A percentile compares a stretch with the other conserved stretches of the same genome.
phyloP scores from a whole-genome alignment of 257 asterid genomes.

The Nicotiana paniculata region DNA sequence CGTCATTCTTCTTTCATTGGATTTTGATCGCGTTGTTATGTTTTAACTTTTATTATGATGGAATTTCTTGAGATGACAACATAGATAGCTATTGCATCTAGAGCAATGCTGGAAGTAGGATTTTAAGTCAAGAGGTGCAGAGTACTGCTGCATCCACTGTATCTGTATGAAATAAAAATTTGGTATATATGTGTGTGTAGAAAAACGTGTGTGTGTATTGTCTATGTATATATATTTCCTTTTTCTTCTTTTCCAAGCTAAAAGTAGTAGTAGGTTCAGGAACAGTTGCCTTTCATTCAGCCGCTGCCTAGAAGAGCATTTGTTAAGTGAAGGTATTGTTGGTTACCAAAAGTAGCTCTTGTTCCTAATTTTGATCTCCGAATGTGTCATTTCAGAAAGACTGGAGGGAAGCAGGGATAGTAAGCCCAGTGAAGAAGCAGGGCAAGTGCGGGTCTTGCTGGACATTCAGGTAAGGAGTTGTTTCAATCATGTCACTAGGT shows the following conservation, averaged over 20 bases:
- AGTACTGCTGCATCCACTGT: background rate
- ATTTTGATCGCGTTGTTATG: too few relatives aligned
- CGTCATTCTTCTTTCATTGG: background rate
- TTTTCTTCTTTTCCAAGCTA: too few relatives aligned
- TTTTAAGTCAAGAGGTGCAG: background rate
- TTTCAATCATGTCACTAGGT: background rate
- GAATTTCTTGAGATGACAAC: background rate
- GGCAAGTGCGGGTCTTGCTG: conserved; percentile 96
- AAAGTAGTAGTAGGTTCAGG: too few relatives aligned
- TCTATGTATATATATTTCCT: too few relatives aligned
- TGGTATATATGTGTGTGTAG: background rate
- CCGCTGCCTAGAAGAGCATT: background rate
- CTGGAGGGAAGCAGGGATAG: conserved; percentile 83
- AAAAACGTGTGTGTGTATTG: too few relatives aligned
- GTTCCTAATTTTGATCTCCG: background rate
- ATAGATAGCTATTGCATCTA: background rate
- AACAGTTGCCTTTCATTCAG: background rate
- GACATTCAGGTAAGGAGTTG: conserved; percentile 71
- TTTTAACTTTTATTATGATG: background rate
- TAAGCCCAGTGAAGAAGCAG: conserved; percentile 78
- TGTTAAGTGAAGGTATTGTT: background rate
- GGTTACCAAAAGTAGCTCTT: background rate
- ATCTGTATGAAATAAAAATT: background rate
- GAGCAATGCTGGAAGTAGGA: background rate
- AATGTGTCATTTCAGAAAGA: conserved; percentile 44